Conservation (phyloP, 176 grass and related monocot species). For the Ensete ventricosum region DNA sequence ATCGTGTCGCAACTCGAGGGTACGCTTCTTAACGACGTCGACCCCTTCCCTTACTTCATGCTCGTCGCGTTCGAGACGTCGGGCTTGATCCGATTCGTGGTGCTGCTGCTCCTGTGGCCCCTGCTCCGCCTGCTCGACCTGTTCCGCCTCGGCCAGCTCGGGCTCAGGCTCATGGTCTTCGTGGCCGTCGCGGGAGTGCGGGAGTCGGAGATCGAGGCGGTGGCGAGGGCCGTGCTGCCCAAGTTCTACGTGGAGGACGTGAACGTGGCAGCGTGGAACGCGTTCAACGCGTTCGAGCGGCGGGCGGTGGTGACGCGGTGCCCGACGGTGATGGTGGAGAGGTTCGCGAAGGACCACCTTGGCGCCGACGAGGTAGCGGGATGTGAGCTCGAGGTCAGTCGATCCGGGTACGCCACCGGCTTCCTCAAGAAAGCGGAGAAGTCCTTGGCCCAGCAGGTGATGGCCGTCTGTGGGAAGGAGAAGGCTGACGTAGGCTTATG, state of each 20-base stretch:
- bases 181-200: constrained; percentile 36
- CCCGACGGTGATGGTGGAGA: constrained; percentile 67
- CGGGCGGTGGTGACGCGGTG: constrained; percentile 56
- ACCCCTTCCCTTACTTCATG: constrained; percentile 78
- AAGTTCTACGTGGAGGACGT: constrained; percentile 90
- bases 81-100: constrained; percentile 44
- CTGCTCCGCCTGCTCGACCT: constrained; percentile 32
- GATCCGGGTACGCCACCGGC: constrained; percentile 36
- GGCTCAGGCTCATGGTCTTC: constrained; percentile 34
- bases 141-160: background rate
- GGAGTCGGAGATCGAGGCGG: constrained; percentile 52
- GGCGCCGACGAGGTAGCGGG: constrained; percentile 64
- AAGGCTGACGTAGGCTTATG: constrained; percentile 38
- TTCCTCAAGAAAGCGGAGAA: background rate
- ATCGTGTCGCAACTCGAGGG: constrained; percentile 79
- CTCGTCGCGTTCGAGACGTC: constrained; percentile 71
- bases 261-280: constrained; percentile 43
- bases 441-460: constrained; percentile 11
- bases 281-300: constrained; percentile 26
- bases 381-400: constrained; percentile 44
- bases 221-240: constrained; percentile 78
- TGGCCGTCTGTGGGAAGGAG: constrained; percentile 23
- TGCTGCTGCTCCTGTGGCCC: constrained; percentile 62
- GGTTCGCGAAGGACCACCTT: constrained; percentile 70
- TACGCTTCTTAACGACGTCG: constrained; percentile 33